Evolutionary conservation across 2,329 filamentous ascomycete genomes (phyloP), one percentile per base, ranked within the genome.

Genomic region (Teratosphaeriaceae sp.): DNA sequence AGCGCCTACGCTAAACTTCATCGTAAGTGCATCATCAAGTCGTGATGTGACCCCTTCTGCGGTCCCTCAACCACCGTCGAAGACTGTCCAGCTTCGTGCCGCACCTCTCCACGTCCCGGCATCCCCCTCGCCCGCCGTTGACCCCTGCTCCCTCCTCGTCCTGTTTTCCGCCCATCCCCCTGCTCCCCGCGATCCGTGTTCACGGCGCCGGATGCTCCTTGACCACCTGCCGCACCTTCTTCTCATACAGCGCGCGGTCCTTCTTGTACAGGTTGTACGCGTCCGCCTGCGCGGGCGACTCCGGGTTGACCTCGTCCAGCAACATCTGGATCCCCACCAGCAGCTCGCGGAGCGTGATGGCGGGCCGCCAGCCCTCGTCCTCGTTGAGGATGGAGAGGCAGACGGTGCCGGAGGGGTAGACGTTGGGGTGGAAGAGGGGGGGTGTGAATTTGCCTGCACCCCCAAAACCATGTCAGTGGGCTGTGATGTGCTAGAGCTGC

Each of bases 291-390:
- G 92, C 92, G 0, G 92, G 92, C 1, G 88, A 95, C 39, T 98
- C 92, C 2, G 90, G 92, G 62, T 98, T 98, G 13, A 94, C 92
- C 58, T 96, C 90, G 64, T 98, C 84, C 30, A 98, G 80, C 1
- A 98, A 78, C 57, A 94, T 90, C 66, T 98, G 92, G 45, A 98
- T 94, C 38, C 92, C 92, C 1, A 97, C 76, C 5, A 97, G 78
- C 51, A 98, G 97, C 68, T 97, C 88, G 70, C 96, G 97, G 65
- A 98, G 88, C 0, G 92, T 98, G 60, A 98, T 98, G 5, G 92
- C 90, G 1, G 92, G 94, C 66, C 94, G 94, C 92, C 94, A 98
- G 5, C 86, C 89, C 65, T 98, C 92, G 58, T 98, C 92, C 65
- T 98, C 94, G 69, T 97, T 98, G 53, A 98, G 71, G 54, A 98